Percentiles rank a stretch among this genome's conserved stretches.
These are phyloP conservation scores for Clonostachys byssicola DNA, from an alignment of 2,329 filamentous ascomycete genomes.

Conservation along the genomic window DNA sequence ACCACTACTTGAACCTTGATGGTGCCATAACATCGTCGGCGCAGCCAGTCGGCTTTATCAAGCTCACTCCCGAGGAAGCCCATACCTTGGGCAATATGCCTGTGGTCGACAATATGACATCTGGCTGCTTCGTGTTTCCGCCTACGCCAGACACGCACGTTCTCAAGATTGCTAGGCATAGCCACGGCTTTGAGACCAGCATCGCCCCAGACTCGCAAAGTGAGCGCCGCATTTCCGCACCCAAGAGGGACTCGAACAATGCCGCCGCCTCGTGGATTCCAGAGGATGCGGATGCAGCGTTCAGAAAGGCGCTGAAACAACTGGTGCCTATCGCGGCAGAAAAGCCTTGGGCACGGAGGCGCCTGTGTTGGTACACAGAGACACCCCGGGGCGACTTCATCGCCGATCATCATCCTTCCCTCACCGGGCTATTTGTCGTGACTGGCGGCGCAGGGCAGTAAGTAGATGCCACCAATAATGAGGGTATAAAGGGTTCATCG, in stretches of 20 bases:
- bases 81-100: slow-evolving; percentile 46
- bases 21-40: slow-evolving; percentile 61
- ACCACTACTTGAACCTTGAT: slow-evolving; percentile 46
- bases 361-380: slow-evolving; percentile 63
- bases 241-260: slow-evolving; percentile 26
- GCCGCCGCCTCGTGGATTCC: slow-evolving; percentile 36
- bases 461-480: slow-evolving; percentile 19
- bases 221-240: slow-evolving; percentile 19
- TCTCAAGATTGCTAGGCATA: slow-evolving; percentile 58
- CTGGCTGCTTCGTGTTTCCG: slow-evolving; percentile 51
- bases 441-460: slow-evolving; percentile 36
- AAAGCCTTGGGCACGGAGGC: slow-evolving; percentile 42
- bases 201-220: slow-evolving; percentile 7
- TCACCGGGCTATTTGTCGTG: slow-evolving; percentile 39
- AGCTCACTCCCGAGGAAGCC: slow-evolving; percentile 55
- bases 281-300: slow-evolving; percentile 45
- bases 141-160: slow-evolving; percentile 39
- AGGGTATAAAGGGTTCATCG: slow-evolving; percentile 50
- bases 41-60: slow-evolving; percentile 62
- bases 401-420: slow-evolving; percentile 48
- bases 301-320: slow-evolving; percentile 43
- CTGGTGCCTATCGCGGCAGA: slow-evolving; percentile 50
- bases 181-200: slow-evolving; percentile 45
- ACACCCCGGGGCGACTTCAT: slow-evolving; percentile 62
- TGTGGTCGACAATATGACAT: slow-evolving; percentile 51